phyloP scores from a whole-genome alignment of 2,329 filamentous ascomycete genomes.

The Fusarium palustre region DNA sequence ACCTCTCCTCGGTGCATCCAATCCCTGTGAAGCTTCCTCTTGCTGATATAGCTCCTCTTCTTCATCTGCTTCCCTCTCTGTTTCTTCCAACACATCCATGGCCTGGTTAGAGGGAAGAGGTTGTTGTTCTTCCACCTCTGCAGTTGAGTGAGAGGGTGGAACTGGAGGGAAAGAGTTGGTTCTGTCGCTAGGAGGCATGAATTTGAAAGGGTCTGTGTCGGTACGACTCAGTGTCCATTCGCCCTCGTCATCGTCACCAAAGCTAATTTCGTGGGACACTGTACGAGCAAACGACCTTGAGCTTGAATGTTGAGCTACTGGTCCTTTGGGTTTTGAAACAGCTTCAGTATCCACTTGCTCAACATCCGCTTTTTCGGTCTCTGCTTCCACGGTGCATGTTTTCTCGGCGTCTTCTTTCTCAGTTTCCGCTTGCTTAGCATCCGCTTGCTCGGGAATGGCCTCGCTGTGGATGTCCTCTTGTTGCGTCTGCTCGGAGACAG shows the following conservation, averaged over 20 bases:
- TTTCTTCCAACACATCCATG: conserved; percentile 64
- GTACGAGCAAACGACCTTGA: conserved; percentile 73
- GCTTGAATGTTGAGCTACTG: conserved; percentile 66
- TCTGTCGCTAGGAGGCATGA: conserved; percentile 67
- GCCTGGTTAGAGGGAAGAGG: conserved; percentile 63
- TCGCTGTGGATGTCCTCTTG: conserved; percentile 23
- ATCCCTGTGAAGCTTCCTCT: conserved; percentile 25
- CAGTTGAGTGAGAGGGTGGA: conserved; percentile 54
- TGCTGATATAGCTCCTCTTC: conserved; percentile 54
- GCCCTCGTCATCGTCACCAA: conserved; percentile 69
- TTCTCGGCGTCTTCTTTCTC: conserved; percentile 3
- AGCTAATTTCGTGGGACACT: conserved; percentile 71
- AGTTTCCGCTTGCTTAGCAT: conserved; percentile 25
- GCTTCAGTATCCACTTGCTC: conserved; percentile 27
- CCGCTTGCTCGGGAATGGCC: conserved; percentile 23
- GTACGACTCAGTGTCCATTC: conserved; percentile 67
- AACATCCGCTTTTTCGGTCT: conserved; percentile 11
- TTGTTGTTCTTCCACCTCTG: conserved; percentile 50
- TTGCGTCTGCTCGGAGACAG: conserved; percentile 15
- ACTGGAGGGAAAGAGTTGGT: conserved; percentile 74
- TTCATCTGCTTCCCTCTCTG: conserved; percentile 61
- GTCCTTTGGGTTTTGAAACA: conserved; percentile 41
- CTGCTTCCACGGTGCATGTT: conserved; percentile 15
- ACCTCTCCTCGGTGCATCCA: conserved; percentile 32
- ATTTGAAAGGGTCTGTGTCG: conserved; percentile 69